Percentiles rank a stretch among this genome's conserved stretches.
These are phyloP conservation scores for Exophiala mesophila DNA, from an alignment of 2,329 filamentous ascomycete genomes.

Conservation along the genomic window DNA sequence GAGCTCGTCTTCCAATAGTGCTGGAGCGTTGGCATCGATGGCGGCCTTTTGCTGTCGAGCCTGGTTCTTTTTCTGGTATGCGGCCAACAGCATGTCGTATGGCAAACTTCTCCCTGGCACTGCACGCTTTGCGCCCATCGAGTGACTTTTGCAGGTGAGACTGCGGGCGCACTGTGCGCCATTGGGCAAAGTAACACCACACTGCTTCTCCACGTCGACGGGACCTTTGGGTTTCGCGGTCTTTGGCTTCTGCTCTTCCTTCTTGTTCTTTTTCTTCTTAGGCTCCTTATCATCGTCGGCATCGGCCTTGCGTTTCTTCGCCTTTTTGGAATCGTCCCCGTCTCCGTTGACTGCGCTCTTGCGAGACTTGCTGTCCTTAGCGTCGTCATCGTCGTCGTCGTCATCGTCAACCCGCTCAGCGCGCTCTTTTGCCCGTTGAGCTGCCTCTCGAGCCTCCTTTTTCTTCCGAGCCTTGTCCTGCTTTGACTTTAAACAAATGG, in stretches of 20 bases:
- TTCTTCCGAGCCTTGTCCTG: slow-evolving; percentile 74
- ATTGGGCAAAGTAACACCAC: slow-evolving; percentile 79
- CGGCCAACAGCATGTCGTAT: slow-evolving; percentile 84
- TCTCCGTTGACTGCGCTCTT: slow-evolving; percentile 17
- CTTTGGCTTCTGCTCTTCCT: slow-evolving; percentile 83
- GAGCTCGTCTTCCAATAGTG: slow-evolving; percentile 25
- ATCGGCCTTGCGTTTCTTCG: slow-evolving; percentile 29
- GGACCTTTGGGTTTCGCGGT: slow-evolving; percentile 81
- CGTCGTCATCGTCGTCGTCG: slow-evolving; percentile 39
- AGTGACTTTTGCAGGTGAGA: slow-evolving; percentile 88
- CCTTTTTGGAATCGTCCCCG: slow-evolving; percentile 24
- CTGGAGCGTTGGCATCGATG: slow-evolving; percentile 89
- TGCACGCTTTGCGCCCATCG: slow-evolving; percentile 88
- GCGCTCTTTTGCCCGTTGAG: slow-evolving; percentile 56
- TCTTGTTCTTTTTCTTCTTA: slow-evolving; percentile 95
- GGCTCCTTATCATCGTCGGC: slow-evolving; percentile 56
- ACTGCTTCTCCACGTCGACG: slow-evolving; percentile 90
- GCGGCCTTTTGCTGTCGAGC: slow-evolving; percentile 95
- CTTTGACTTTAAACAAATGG: slow-evolving; percentile 77
- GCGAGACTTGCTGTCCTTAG: slow-evolving; percentile 50
- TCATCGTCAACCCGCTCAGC: slow-evolving; percentile 43
- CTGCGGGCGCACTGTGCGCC: slow-evolving; percentile 83
- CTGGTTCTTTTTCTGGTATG: slow-evolving; percentile 96
- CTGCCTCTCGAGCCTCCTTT: slow-evolving; percentile 67
- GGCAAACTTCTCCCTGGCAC: slow-evolving; percentile 82